These are phyloP conservation scores for Ustilago vetiveriae DNA, from an alignment of 1,284 basidiomycete species.

Conservation along the genomic window DNA sequence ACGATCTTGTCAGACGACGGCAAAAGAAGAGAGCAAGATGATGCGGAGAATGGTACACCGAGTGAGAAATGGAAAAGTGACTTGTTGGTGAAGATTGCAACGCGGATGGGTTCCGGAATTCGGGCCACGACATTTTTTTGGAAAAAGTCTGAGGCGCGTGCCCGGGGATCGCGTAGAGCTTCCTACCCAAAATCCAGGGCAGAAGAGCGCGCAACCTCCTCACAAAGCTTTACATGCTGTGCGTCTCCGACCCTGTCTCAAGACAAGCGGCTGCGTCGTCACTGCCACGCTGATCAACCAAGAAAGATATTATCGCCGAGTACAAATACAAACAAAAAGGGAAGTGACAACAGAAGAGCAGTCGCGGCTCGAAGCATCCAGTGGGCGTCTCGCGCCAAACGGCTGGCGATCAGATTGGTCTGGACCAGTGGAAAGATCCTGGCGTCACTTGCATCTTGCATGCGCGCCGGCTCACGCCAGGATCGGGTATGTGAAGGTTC, in stretches of 20 bases:
- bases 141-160: slow-evolving; percentile 9
- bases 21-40: too few relatives aligned
- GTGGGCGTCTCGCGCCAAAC: not conserved
- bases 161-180: not conserved
- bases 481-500: slow-evolving; percentile 16
- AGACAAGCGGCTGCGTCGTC: too few relatives aligned
- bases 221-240: too few relatives aligned
- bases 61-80: too few relatives aligned
- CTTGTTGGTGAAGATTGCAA: not conserved
- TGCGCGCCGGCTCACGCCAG: not conserved
- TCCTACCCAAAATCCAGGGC: too few relatives aligned
- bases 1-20: too few relatives aligned
- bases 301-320: too few relatives aligned
- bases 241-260: too few relatives aligned
- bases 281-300: too few relatives aligned
- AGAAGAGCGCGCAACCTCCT: too few relatives aligned
- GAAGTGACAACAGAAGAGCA: slow-evolving; percentile 2
- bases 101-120: slow-evolving; percentile 26
- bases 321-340: slow-evolving; percentile 27
- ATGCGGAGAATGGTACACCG: too few relatives aligned
- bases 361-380: not conserved
- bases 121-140: slow-evolving; percentile 17
- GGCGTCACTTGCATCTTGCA: too few relatives aligned
- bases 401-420: not conserved
- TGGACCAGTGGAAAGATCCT: not conserved